Conservation (phyloP, 139 green algal species). For the Desmodesmus armatus region DNA sequence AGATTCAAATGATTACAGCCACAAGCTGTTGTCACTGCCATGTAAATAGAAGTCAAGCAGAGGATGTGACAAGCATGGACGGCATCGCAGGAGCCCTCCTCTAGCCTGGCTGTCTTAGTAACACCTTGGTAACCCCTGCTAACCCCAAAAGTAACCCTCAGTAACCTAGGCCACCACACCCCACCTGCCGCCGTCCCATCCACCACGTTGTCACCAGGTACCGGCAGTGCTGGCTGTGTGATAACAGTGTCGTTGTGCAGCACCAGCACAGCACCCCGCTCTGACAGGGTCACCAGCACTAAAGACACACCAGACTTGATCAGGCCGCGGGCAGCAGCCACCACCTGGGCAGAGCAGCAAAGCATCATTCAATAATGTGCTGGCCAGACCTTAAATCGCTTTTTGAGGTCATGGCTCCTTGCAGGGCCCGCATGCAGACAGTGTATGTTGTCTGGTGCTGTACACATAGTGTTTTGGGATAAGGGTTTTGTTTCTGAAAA, state of each 20-base stretch:
- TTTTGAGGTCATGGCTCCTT: too few species aligned
- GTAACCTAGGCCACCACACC: background rate
- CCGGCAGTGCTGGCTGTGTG: conserved; percentile 48
- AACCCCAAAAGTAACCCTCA: background rate
- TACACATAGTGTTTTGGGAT: too few species aligned
- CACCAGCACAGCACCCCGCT: conserved; percentile 66
- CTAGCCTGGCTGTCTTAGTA: too few species aligned
- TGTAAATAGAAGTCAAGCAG: too few species aligned
- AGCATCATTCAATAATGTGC: background rate
- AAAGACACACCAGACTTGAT: conserved; percentile 45
- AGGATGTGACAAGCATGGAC: too few species aligned
- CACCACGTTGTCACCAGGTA: conserved; percentile 53
- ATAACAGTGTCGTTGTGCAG: background rate
- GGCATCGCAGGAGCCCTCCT: background rate
- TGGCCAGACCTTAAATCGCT: background rate
- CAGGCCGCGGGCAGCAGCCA: conserved; percentile 54
- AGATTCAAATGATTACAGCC: background rate
- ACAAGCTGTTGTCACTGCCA: background rate
- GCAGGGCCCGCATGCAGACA: too few species aligned
- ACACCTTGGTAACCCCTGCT: too few species aligned
- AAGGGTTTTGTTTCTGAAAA: too few species aligned
- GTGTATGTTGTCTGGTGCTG: too few species aligned
- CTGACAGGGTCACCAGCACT: conserved; percentile 74
- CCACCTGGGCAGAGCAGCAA: conserved; percentile 35
- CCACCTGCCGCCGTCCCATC: conserved; percentile 63